Base-by-base conservation (phyloP, 768 basidiomycete genomes). In the Baorangia bicolor region DNA sequence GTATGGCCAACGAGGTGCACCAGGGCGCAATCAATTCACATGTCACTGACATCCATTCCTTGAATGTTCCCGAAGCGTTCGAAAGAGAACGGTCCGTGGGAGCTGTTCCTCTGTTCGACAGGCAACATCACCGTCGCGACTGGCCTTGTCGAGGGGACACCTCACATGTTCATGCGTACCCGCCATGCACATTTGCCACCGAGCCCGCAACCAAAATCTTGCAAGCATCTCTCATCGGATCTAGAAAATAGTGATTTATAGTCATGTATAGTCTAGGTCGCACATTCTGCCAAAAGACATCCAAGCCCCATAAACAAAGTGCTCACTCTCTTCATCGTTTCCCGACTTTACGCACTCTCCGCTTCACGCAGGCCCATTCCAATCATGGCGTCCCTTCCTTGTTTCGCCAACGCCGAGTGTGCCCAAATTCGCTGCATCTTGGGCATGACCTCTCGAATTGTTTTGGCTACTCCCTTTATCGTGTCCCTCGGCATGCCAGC, bases 361-460 rank as follows among this genome's bases (percentile, higher is more conserved):
- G 34, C 48, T 39, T 23, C 1, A 9, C 30, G 39, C 34, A 56
- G 12, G 18, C 16, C 21, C 47, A 0, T 4, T 16, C 34, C 34
- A 6, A 44, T 28, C 31, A 38, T 33, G 33, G 18, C 11, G 18
- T 47, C 44, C 38, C 38, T 54, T 0, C n/a, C 47, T 25, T 60
- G 51, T 30, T 49, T 56, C 38, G 20, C 52, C 43, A 50, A 31
- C 27, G 40, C 44, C 18, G 40, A 60, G 18, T 31, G 18, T 4
- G 18, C 44, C 52, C 31, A 51, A 28, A 56, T 43, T 2, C 21
- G 13, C 30, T 48, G 31, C 59, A 51, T 61, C 40, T 45, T 39
- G 44, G 34, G 44, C 23, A 51, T 51, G 9, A 30, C 16, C 10
- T 5, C 25, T 28, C 31, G 25, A 30, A 40, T 39, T 14, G 8